Evolutionary conservation across 176 grass and related monocot genomes (phyloP).

Genomic region (Dendrocalamus sinicus): DNA sequence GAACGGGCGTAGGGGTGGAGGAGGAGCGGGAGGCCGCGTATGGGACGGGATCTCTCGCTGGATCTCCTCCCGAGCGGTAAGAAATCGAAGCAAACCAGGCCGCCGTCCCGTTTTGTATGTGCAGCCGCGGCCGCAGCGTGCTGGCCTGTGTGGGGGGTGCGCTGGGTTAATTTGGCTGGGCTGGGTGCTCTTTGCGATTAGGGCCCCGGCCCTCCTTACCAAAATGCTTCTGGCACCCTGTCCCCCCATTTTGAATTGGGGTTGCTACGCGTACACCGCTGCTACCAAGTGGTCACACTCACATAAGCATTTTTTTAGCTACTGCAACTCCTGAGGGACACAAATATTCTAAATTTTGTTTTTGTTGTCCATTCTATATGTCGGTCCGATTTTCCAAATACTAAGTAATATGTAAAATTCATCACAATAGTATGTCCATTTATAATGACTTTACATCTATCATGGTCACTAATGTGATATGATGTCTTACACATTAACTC

Average conservation of each 20-base stretch:
- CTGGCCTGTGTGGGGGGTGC: background rate
- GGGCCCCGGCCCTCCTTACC: slow-evolving; percentile 33
- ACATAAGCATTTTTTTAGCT: background rate
- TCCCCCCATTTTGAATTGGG: slow-evolving; percentile 19
- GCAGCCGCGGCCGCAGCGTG: slow-evolving; percentile 10
- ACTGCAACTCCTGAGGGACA: background rate
- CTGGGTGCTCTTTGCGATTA: slow-evolving; percentile 37
- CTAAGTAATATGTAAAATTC: background rate
- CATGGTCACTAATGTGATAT: background rate
- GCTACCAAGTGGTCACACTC: background rate
- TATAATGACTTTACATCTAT: background rate
- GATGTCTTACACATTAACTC: background rate
- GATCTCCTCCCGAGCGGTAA: slow-evolving; percentile 61
- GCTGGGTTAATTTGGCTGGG: slow-evolving; percentile 37
- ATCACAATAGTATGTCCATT: background rate
- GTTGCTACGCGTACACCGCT: slow-evolving; percentile 28
- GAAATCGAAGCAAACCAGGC: slow-evolving; percentile 38
- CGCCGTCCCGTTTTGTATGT: slow-evolving; percentile 39
- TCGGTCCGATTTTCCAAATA: background rate
- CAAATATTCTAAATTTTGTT: background rate
- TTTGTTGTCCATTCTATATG: background rate
- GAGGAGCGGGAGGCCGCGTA: slow-evolving; percentile 38
- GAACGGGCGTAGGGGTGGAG: background rate
- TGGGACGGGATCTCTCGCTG: slow-evolving; percentile 40
- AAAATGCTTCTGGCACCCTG: slow-evolving; percentile 45